These are phyloP conservation scores for Gossypium australe DNA, from an alignment of 345 rosid genomes.

Conservation along the genomic window DNA sequence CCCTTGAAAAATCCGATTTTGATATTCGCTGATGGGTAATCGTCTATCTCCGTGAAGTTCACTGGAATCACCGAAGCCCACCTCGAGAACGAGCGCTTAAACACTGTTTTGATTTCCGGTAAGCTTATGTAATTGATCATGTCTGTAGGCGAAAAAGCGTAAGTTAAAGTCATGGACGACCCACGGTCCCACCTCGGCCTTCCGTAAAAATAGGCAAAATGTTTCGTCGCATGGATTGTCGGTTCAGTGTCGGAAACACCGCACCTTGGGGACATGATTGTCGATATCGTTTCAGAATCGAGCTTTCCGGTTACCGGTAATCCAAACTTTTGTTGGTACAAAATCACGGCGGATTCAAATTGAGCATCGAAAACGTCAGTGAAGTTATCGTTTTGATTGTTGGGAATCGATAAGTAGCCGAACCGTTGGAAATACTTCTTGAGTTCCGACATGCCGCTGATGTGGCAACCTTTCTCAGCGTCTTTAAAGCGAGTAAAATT, in stretches of 20 bases:
- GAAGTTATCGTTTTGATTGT: conserved; percentile 20
- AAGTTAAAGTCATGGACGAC: conserved; percentile 49
- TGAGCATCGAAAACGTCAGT: conserved; percentile 57
- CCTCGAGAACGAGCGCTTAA: conserved; percentile 52
- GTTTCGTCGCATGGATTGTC: conserved; percentile 36
- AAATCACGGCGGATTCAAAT: conserved; percentile 47
- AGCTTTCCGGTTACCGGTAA: conserved; percentile 59
- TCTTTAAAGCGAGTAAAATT: conserved; percentile 60
- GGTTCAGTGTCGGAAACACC: conserved; percentile 55
- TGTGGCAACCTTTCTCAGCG: conserved; percentile 56
- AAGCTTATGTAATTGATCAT: conserved; percentile 50
- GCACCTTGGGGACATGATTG: conserved; percentile 70
- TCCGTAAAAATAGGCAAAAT: conserved; percentile 60
- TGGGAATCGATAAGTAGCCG: conserved; percentile 53
- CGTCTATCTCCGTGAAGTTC: conserved; percentile 46
- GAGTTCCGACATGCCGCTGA: conserved; percentile 76
- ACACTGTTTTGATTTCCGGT: conserved; percentile 38
- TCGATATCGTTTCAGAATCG: conserved; percentile 52
- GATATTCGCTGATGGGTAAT: conserved; percentile 46
- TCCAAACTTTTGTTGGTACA: conserved; percentile 61
- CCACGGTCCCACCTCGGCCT: conserved; percentile 59
- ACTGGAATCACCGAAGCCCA: conserved; percentile 83
- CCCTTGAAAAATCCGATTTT: conserved; percentile 57
- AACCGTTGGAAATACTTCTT: conserved; percentile 73
- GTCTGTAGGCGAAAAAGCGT: conserved; percentile 48